These are phyloP conservation scores for Paramecium sexaurelia DNA, from an alignment of 73 alveolate species.

Conservation along the genomic window DNA sequence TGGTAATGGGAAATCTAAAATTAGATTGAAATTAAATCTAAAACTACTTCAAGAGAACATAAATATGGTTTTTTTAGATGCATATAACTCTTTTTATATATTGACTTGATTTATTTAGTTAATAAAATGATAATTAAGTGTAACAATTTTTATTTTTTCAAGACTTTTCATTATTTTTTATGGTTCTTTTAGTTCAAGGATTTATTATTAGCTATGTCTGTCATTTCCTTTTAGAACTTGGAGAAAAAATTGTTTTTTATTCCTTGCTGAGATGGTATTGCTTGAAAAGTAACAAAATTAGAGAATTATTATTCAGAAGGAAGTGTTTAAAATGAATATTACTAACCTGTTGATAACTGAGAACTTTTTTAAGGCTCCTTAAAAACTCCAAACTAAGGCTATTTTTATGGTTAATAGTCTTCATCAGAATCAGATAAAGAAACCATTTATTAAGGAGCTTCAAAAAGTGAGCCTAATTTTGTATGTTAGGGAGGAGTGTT, in stretches of 20 bases:
- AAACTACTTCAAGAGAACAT: no score
- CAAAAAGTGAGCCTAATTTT: background rate
- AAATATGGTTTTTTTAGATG: background rate
- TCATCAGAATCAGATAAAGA: slow-evolving; percentile 45
- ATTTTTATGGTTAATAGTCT: slow-evolving; percentile 9
- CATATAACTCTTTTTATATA: background rate
- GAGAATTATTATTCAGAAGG: slow-evolving; percentile 52
- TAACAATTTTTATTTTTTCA: background rate
- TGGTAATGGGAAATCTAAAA: no score
- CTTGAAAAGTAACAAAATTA: slow-evolving; percentile 54
- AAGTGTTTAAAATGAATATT: background rate
- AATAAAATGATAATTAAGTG: background rate
- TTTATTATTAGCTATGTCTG: background rate
- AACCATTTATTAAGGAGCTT: background rate
- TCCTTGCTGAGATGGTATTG: slow-evolving; percentile 18
- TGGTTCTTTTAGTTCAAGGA: background rate
- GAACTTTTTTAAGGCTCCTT: background rate
- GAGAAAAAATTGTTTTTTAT: slow-evolving; percentile 16
- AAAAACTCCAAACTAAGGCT: slow-evolving; percentile 31
- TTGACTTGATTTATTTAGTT: background rate
- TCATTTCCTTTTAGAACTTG: slow-evolving; percentile 37
- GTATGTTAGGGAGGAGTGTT: background rate
- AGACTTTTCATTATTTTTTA: background rate
- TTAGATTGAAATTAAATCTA: no score
- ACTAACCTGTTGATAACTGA: slow-evolving; percentile 6